phyloP scores from a whole-genome alignment of 1,284 basidiomycete genomes.

The Thecaphora thlaspeos region DNA sequence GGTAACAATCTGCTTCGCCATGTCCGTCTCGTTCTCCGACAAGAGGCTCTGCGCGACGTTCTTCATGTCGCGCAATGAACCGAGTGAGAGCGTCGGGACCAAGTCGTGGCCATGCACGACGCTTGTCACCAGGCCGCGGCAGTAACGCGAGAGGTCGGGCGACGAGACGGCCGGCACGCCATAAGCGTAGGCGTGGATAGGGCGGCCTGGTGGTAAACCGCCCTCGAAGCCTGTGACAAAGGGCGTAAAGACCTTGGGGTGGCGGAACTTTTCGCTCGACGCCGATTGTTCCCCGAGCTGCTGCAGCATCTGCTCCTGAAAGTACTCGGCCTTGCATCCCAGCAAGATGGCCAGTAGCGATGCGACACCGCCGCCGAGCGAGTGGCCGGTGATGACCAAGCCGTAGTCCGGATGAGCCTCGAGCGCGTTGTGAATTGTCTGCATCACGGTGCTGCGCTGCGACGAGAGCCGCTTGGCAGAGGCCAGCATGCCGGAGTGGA shows the following conservation, averaged over 20 bases:
- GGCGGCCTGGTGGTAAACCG: slow-evolving; percentile 61
- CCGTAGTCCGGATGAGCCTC: slow-evolving; percentile 60
- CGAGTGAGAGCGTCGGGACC: slow-evolving; percentile 60
- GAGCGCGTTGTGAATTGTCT: slow-evolving; percentile 60
- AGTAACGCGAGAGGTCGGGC: slow-evolving; percentile 60
- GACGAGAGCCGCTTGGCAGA: slow-evolving; percentile 59
- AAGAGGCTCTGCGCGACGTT: slow-evolving; percentile 58
- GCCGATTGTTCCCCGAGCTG: not conserved
- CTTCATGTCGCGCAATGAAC: slow-evolving; percentile 61
- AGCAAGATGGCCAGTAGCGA: slow-evolving; percentile 58
- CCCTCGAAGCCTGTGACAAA: slow-evolving; percentile 60
- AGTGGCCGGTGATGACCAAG: slow-evolving; percentile 61
- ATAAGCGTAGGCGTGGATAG: slow-evolving; percentile 61
- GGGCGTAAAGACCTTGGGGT: slow-evolving; percentile 59
- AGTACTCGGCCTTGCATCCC: slow-evolving; percentile 52
- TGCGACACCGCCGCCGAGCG: slow-evolving; percentile 62
- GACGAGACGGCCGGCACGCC: slow-evolving; percentile 50
- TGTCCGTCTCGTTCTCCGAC: slow-evolving; percentile 24
- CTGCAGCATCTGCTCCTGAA: slow-evolving; percentile 40
- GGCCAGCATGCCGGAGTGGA: slow-evolving; percentile 62
- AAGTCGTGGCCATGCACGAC: slow-evolving; percentile 60
- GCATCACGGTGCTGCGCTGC: slow-evolving; percentile 60
- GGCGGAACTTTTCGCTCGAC: slow-evolving; percentile 18
- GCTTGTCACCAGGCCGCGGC: slow-evolving; percentile 60
- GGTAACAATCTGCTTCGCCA: slow-evolving; percentile 62